These are phyloP conservation scores for Phragmites australis DNA, from an alignment of 176 grass and related monocot species.

Conservation along the genomic window DNA sequence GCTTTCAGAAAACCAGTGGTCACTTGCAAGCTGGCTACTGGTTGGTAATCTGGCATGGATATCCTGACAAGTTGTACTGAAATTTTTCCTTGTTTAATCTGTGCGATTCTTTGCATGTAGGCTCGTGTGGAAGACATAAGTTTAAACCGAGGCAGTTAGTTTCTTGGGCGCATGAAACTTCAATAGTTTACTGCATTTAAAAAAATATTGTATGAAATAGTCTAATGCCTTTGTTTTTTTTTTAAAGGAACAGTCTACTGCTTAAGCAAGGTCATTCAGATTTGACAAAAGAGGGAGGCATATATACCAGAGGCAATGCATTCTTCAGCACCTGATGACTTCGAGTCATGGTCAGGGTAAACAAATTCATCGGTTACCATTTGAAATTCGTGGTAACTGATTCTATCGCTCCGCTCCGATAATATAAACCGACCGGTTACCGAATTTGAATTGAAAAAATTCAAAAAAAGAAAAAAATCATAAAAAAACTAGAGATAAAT, in stretches of 20 bases:
- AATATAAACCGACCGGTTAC: too few relatives aligned
- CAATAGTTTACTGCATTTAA: background rate
- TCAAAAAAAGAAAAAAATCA: too few relatives aligned
- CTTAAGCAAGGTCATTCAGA: background rate
- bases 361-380: too few relatives aligned
- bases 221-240: background rate
- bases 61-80: background rate
- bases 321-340: slow-evolving; percentile 19
- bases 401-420: too few relatives aligned
- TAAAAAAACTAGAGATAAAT: too few relatives aligned
- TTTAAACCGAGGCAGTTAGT: background rate
- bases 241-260: background rate
- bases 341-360: too few relatives aligned
- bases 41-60: background rate
- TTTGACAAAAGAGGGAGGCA: background rate
- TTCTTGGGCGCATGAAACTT: background rate
- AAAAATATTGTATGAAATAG: too few relatives aligned
- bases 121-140: background rate
- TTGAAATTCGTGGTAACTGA: too few relatives aligned
- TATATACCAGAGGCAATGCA: background rate
- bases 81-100: background rate
- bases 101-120: background rate
- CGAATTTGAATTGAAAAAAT: too few relatives aligned
- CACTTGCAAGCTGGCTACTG: background rate
- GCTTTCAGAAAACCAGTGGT: too few relatives aligned